A percentile compares a stretch with the other conserved stretches of the same genome.
phyloP scores from a whole-genome alignment of 305 asterid species.

The Fraxinus baroniana region DNA sequence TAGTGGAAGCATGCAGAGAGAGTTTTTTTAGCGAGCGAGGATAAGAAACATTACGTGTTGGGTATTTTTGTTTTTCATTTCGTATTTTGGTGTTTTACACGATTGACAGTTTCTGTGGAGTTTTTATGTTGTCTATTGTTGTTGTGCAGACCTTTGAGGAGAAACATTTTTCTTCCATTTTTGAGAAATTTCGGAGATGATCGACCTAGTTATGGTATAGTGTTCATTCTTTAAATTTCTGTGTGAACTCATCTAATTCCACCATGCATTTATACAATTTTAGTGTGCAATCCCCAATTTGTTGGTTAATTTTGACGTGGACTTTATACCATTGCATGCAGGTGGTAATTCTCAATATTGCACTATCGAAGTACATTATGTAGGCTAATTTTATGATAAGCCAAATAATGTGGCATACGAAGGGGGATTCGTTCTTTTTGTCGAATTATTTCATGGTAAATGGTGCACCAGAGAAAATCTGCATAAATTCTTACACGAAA shows the following conservation, averaged over 20 bases:
- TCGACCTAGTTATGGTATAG: background rate
- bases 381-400: background rate
- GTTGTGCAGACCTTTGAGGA: background rate
- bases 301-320: background rate
- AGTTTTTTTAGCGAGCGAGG: background rate
- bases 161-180: too few species aligned
- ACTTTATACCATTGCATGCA: too few species aligned
- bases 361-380: background rate
- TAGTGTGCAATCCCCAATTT: background rate
- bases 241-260: background rate
- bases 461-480: too few species aligned
- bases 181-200: too few species aligned
- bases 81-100: background rate
- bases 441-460: background rate
- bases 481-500: background rate
- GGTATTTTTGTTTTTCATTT: too few species aligned
- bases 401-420: background rate
- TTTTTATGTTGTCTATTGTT: too few species aligned
- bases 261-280: background rate
- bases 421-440: background rate
- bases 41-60: background rate
- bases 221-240: too few species aligned
- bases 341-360: background rate
- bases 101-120: too few species aligned
- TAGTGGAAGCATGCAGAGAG: background rate